Conservation (phyloP, 345 rosid species). For the Gossypium longicalyx region DNA sequence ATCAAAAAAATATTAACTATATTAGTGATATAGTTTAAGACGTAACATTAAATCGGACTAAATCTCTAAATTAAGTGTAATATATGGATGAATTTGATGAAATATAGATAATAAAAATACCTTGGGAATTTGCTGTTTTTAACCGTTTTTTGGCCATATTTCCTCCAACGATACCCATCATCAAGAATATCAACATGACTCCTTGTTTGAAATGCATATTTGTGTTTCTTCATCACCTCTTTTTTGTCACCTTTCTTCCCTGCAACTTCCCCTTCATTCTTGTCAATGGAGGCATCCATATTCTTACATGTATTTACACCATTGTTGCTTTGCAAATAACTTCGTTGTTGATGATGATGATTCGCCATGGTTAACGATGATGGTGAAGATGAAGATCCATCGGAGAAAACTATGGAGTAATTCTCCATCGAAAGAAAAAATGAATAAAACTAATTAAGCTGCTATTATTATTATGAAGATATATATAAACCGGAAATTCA, state of each 20-base stretch:
- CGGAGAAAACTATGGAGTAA: slow-evolving; percentile 16
- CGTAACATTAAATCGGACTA: not conserved
- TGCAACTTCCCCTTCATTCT: not conserved
- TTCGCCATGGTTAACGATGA: slow-evolving; percentile 13
- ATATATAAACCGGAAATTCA: not conserved
- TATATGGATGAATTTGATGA: not conserved
- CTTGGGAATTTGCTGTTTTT: slow-evolving; percentile 42
- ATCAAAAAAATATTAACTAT: too few species aligned
- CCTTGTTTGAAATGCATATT: slow-evolving; percentile 43
- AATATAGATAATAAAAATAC: slow-evolving; percentile 8
- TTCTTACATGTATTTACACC: slow-evolving; percentile 5
- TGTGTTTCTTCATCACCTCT: slow-evolving; percentile 27
- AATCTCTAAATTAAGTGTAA: not conserved
- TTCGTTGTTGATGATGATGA: not conserved
- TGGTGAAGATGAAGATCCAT: slow-evolving; percentile 21
- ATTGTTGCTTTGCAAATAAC: not conserved
- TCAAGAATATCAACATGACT: slow-evolving; percentile 46
- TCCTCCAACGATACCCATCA: slow-evolving; percentile 53
- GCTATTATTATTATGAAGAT: not conserved
- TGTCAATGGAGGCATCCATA: not conserved
- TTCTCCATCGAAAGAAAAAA: slow-evolving; percentile 19
- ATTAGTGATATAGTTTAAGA: not conserved
- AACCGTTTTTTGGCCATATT: slow-evolving; percentile 44
- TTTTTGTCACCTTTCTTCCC: slow-evolving; percentile 16
- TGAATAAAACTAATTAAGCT: not conserved